Conservation (phyloP, 108 stramenopile species). For the Cyclostephanos tholiformis region DNA sequence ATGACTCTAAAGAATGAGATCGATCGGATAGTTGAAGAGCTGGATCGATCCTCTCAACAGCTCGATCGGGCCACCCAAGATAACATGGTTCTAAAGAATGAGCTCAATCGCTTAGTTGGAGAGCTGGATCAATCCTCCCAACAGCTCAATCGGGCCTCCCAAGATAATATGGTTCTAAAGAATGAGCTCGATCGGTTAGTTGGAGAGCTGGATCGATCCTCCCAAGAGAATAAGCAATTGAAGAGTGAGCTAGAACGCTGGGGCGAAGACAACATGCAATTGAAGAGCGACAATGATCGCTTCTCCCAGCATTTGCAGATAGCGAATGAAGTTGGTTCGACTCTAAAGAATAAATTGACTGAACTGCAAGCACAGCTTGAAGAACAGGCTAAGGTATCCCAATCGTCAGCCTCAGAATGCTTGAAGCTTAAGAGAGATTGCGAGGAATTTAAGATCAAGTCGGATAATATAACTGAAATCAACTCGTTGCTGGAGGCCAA, state of each 20-base stretch:
- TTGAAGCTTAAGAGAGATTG: slow-evolving; percentile 5
- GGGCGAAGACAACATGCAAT: neutral
- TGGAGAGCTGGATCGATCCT: neutral
- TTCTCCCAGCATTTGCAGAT: slow-evolving; percentile 17
- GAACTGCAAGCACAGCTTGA: neutral
- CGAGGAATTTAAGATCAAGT: slow-evolving; percentile 19
- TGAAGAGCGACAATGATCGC: slow-evolving; percentile 6
- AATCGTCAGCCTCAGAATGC: slow-evolving; percentile 11
- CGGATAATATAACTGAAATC: slow-evolving; percentile 22
- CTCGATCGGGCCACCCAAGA: neutral
- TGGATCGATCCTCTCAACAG: neutral
- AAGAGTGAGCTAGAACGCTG: slow-evolving; percentile 7
- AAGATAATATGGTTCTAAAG: neutral
- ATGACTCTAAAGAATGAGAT: neutral
- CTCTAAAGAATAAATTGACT: slow-evolving; percentile 10
- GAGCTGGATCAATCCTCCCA: too few relatives aligned
- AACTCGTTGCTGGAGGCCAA: slow-evolving; percentile 31
- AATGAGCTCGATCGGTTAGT: neutral
- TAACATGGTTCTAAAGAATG: neutral
- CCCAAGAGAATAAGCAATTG: slow-evolving; percentile 14
- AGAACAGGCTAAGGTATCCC: slow-evolving; percentile 1
- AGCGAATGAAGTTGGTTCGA: slow-evolving; percentile 28
- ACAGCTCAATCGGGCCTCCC: neutral
- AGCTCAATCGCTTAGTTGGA: too few relatives aligned
- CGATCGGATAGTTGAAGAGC: neutral